phyloP scores from a whole-genome alignment of 2,329 filamentous ascomycete species.

The Fusarium longipes region DNA sequence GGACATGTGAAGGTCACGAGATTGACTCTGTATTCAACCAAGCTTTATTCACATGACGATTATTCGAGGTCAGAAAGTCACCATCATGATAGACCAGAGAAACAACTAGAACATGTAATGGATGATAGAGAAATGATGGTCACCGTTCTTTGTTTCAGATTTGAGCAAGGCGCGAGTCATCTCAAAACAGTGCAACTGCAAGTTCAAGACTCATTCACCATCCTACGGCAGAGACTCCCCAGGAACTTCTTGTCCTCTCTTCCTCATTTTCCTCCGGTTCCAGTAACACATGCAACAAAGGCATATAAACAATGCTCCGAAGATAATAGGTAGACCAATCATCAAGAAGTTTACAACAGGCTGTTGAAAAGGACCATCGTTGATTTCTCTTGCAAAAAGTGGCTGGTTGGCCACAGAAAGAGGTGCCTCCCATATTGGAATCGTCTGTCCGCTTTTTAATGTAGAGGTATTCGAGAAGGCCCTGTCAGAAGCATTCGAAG shows the following conservation, averaged over 20 bases:
- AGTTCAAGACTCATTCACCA: too few relatives aligned
- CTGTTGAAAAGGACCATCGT: not conserved
- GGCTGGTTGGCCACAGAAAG: not conserved
- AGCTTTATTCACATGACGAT: not conserved
- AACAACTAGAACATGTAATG: too few relatives aligned
- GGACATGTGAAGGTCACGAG: not conserved
- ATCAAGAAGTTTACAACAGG: not conserved
- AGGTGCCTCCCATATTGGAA: not conserved
- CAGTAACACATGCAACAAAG: not conserved
- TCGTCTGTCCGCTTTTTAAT: not conserved
- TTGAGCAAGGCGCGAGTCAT: too few relatives aligned
- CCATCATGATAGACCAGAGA: too few relatives aligned
- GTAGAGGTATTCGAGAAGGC: not conserved
- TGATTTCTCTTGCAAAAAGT: not conserved
- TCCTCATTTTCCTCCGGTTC: not conserved
- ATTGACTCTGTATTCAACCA: not conserved
- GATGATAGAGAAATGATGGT: too few relatives aligned
- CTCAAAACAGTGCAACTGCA: too few relatives aligned
- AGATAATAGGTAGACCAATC: not conserved
- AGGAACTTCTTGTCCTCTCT: not conserved
- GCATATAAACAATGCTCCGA: not conserved
- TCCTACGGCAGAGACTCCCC: too few relatives aligned
- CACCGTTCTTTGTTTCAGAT: too few relatives aligned
- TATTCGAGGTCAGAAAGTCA: too few relatives aligned
- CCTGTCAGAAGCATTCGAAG: not conserved